A percentile compares a stretch with the other conserved stretches of the same genome.
These are phyloP conservation scores for Venturia oleaginea DNA, from an alignment of 2,329 filamentous ascomycete species.

Conservation along the genomic window DNA sequence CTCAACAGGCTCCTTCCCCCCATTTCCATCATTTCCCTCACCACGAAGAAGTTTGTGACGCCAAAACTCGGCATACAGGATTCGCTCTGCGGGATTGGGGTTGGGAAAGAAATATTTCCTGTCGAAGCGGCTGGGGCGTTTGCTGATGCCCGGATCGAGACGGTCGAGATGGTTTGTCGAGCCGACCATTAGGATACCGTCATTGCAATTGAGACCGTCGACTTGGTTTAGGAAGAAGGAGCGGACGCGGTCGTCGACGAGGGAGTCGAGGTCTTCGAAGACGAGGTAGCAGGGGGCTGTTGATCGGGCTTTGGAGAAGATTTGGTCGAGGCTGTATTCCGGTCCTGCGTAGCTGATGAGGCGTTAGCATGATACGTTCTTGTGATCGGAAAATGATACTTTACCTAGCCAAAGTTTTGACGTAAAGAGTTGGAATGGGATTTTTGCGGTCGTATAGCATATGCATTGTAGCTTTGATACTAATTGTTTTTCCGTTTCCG, in stretches of 20 bases:
- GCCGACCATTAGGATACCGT: constrained; percentile 62
- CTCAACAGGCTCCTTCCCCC: constrained; percentile 25
- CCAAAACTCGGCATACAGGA: constrained; percentile 38
- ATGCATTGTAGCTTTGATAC: constrained; percentile 62
- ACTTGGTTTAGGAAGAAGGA: constrained; percentile 62
- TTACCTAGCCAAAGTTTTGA: constrained; percentile 38
- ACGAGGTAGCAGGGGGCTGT: constrained; percentile 61
- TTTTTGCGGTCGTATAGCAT: constrained; percentile 46
- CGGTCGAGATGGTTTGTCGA: constrained; percentile 57
- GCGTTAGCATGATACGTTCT: constrained; percentile 45
- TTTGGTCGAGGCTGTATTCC: neutral
- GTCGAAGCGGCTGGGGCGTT: constrained; percentile 39
- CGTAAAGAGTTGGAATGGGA: constrained; percentile 21
- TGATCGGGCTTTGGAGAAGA: constrained; percentile 44
- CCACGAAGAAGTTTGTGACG: constrained; percentile 26
- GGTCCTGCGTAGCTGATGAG: constrained; percentile 18
- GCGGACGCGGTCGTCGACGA: constrained; percentile 51
- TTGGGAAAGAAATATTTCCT: constrained; percentile 38
- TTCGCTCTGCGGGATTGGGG: constrained; percentile 30
- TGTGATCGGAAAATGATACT: constrained; percentile 37
- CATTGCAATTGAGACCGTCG: constrained; percentile 59
- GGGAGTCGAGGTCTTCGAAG: constrained; percentile 62
- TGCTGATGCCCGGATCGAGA: constrained; percentile 53
- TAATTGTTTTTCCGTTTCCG: constrained; percentile 61
- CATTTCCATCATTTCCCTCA: neutral